Evolutionary conservation across 257 asterid genomes (phyloP), one percentile per base, ranked within the genome.

Genomic region (Solanum etuberosum): DNA sequence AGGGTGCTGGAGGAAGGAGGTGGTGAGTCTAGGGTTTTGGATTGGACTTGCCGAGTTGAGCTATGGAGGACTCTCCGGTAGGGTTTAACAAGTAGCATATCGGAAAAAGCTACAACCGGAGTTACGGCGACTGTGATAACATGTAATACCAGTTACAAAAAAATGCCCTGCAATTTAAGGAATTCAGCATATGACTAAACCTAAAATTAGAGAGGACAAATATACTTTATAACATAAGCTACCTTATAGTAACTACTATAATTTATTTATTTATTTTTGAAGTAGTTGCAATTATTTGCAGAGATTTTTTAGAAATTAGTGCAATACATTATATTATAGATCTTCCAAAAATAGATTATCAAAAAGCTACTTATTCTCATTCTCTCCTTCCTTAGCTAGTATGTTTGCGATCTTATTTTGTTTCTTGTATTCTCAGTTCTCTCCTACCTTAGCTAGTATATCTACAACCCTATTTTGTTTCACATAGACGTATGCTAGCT

Each of bases 1-100:
- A 87, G 25, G 70, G 89, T 76, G 89, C 90, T 93, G 85, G 92
- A 90, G 72, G 92, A 92, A 23, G 89, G 90, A 29, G 51, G 61
- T 9, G 48, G 86, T 31, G 91, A 71, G 86, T 12, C 87, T 87
- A 68, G 86, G 54, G 90, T 70, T 81, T 87, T 70, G 80, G 91
- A 23, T 72, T 72, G 81, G 87, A 11, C 21, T 88, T 72, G 76
- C 23, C 34, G 11, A 37, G 54, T 85, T 73, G 90, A 83, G 77
- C 90, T 63, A 89, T 90, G 92, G 73, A 92, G 88, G 40, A 87
- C 73, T 40, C 94, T 90, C 86, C n/a, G 86, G 72, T 70, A 68
- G 77, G 86, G 89, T 90, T 67, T 87, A 68, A 72, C 91, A 88
- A 91, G 90, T 90, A 85, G 90, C 97, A 95, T 95, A 87, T 87